Conservation (phyloP, 768 basidiomycete species). For the Phylloporus sp. region DNA sequence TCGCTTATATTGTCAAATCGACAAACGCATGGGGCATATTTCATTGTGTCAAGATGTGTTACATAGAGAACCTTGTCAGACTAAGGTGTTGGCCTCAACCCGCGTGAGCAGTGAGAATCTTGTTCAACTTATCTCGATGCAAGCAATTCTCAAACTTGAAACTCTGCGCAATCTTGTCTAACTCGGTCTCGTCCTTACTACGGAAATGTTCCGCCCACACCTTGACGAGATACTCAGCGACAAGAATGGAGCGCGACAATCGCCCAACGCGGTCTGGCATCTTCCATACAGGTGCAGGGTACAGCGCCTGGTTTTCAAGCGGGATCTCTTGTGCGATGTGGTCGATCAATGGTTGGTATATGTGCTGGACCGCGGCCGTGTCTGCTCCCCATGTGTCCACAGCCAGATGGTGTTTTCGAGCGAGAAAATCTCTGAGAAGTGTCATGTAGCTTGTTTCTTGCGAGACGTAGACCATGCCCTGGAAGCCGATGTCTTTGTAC, state of each 20-base stretch:
- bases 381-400: conserved; percentile 79
- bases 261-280: conserved; percentile 51
- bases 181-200: conserved; percentile 53
- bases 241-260: conserved; percentile 61
- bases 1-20: not conserved
- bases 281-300: conserved; percentile 64
- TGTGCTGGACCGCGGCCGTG: conserved; percentile 46
- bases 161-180: conserved; percentile 72
- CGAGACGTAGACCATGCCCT: conserved; percentile 78
- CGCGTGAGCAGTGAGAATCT: conserved; percentile 45
- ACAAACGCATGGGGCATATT: not conserved
- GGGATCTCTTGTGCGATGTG: conserved; percentile 58
- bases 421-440: conserved; percentile 64
- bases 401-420: conserved; percentile 75
- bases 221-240: conserved; percentile 66
- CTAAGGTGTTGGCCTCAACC: not conserved
- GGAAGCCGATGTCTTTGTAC: conserved; percentile 84
- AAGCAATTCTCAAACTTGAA: conserved; percentile 70
- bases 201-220: conserved; percentile 73
- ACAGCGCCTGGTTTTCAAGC: conserved; percentile 47
- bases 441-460: conserved; percentile 67
- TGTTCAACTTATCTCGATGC: conserved; percentile 64
- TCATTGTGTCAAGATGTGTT: not conserved
- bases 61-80: not conserved
- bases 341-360: conserved; percentile 64